A percentile compares a stretch with the other conserved stretches of the same genome.
Evolutionary conservation across 495 filamentous ascomycete species (phyloP).

Genomic region (Glonium stellatum): DNA sequence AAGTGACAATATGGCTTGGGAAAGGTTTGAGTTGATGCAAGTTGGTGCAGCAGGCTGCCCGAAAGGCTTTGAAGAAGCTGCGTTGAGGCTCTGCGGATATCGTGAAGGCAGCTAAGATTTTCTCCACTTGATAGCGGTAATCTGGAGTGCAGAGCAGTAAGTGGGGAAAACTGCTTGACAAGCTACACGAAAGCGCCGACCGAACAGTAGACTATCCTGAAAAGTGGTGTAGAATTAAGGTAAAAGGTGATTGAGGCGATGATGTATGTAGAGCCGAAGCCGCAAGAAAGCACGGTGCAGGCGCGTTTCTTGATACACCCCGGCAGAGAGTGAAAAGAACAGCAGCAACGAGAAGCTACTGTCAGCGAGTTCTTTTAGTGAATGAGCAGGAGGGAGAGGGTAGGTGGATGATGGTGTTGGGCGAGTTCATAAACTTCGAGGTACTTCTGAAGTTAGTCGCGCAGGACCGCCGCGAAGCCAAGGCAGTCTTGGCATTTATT

Average conservation of each 20-base stretch:
- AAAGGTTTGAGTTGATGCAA: background rate
- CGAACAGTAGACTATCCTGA: background rate
- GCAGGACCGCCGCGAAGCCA: background rate
- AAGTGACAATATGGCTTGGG: background rate
- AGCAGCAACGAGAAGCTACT: background rate
- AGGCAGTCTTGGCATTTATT: background rate
- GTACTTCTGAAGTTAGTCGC: background rate
- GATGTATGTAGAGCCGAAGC: background rate
- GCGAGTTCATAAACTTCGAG: background rate
- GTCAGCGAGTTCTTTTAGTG: background rate
- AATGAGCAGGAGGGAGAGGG: background rate
- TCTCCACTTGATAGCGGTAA: background rate
- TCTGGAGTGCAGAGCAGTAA: background rate
- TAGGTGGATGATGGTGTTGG: conserved; percentile 1
- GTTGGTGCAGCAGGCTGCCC: background rate
- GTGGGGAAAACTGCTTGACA: background rate
- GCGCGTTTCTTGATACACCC: conserved; percentile 17
- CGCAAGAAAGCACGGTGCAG: conserved; percentile 26
- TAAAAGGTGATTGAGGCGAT: background rate
- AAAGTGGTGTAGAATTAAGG: background rate
- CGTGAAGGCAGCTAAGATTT: background rate
- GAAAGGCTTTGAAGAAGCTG: background rate
- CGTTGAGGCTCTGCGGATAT: background rate
- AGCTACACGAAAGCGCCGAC: background rate
- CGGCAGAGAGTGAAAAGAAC: background rate